Evolutionary conservation across 148 eudicot species (phyloP).

Genomic region (Oxyria digyna): DNA sequence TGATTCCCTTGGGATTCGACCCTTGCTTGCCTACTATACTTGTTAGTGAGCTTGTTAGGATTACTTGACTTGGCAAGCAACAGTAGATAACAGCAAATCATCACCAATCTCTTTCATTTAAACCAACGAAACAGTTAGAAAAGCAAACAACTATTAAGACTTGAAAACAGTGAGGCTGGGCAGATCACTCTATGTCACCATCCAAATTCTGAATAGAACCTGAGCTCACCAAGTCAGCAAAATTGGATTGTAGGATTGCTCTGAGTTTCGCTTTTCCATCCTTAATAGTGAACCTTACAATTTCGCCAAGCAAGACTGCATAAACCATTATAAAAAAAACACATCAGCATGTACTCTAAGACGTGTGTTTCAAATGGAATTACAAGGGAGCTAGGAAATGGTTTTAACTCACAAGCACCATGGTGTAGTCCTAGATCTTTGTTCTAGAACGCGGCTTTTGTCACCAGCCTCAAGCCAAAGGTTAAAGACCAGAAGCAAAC

Average conservation of each 20-base stretch:
- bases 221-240: slow-evolving; percentile 48
- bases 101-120: too few species aligned
- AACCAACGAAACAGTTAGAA: too few species aligned
- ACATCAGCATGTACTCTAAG: not conserved
- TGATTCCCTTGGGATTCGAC: too few species aligned
- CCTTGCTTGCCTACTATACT: too few species aligned
- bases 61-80: too few species aligned
- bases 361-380: not conserved
- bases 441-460: slow-evolving; percentile 35
- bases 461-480: slow-evolving; percentile 30
- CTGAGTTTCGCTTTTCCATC: slow-evolving; percentile 85
- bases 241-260: slow-evolving; percentile 53
- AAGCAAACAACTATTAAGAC: too few species aligned
- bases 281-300: slow-evolving; percentile 52
- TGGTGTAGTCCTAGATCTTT: slow-evolving; percentile 28
- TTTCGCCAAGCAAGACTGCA: slow-evolving; percentile 22
- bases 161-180: too few species aligned
- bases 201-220: slow-evolving; percentile 83
- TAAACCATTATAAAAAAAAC: not conserved
- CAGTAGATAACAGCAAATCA: too few species aligned
- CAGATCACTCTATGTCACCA: too few species aligned
- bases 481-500: slow-evolving; percentile 32
- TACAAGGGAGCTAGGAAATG: not conserved
- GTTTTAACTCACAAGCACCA: slow-evolving; percentile 32
- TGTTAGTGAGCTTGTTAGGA: too few species aligned